Evolutionary conservation across 495 filamentous ascomycete species (phyloP).

Genomic region (Lasiosphaeria miniovina): DNA sequence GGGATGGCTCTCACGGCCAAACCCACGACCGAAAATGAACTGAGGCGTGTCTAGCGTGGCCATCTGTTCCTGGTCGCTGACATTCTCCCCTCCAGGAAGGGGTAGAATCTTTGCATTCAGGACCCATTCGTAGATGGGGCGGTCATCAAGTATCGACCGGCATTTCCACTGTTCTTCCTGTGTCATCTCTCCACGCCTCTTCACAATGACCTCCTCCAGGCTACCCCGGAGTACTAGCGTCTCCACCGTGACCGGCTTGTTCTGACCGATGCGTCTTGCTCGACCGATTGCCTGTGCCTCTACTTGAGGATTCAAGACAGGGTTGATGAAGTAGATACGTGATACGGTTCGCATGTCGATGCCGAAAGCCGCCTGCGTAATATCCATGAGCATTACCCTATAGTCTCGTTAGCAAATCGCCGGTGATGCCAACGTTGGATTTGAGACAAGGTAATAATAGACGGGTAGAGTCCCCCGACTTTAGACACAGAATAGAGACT

Average conservation of each 20-base stretch:
- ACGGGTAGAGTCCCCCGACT: no score
- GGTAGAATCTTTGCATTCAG: constrained; percentile 64
- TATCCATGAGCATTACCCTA: constrained; percentile 85
- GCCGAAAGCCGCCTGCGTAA: constrained; percentile 81
- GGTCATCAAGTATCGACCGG: constrained; percentile 73
- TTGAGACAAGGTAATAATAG: no score
- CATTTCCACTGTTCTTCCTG: constrained; percentile 65
- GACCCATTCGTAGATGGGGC: constrained; percentile 74
- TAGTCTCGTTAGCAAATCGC: constrained; percentile 25
- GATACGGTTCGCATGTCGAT: constrained; percentile 79
- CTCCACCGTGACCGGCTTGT: constrained; percentile 76
- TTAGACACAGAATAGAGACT: background rate
- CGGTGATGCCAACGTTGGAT: no score
- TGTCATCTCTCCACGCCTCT: constrained; percentile 73
- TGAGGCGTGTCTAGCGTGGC: constrained; percentile 52
- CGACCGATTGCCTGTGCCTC: constrained; percentile 92
- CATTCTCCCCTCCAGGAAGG: constrained; percentile 43
- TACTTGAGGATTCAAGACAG: constrained; percentile 79
- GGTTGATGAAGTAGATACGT: constrained; percentile 88
- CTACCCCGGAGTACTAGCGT: constrained; percentile 79
- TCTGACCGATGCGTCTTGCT: constrained; percentile 84
- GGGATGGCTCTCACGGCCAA: constrained; percentile 32
- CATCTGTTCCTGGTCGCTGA: constrained; percentile 50
- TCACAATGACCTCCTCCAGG: constrained; percentile 80
- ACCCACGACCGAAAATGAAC: constrained; percentile 56